Evolutionary conservation across 257 asterid species (phyloP).

Genomic region (Plantago elongata): DNA sequence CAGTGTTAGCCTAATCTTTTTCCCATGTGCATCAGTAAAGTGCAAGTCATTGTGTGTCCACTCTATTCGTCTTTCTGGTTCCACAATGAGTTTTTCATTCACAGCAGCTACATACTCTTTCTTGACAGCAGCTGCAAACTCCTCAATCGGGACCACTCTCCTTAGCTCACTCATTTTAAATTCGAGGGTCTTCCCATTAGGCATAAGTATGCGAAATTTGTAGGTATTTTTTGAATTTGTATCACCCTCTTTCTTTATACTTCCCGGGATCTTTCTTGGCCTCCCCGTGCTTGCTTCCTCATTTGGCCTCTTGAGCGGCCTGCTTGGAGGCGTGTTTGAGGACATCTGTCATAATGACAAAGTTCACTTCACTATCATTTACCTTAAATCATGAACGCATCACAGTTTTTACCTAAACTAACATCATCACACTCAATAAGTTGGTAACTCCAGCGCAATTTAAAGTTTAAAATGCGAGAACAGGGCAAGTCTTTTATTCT

Average conservation of each 20-base stretch:
- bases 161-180: conserved; percentile 26
- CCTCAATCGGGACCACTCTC: conserved; percentile 27
- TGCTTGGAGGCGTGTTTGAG: conserved; percentile 21
- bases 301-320: conserved; percentile 34
- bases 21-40: conserved; percentile 38
- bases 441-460: too few species aligned
- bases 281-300: conserved; percentile 22
- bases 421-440: too few species aligned
- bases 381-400: too few species aligned
- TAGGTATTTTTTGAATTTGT: conserved; percentile 1
- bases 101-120: conserved; percentile 16
- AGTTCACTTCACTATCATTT: neutral
- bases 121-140: conserved; percentile 27
- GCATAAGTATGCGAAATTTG: conserved; percentile 49
- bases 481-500: too few species aligned
- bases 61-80: conserved; percentile 23
- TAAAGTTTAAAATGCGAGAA: too few species aligned
- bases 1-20: conserved; percentile 22
- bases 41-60: conserved; percentile 44
- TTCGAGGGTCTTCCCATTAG: conserved; percentile 43
- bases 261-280: conserved; percentile 24
- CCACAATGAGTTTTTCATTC: conserved; percentile 16
- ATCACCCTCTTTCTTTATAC: conserved; percentile 10
- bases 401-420: too few species aligned
- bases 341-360: conserved; percentile 32